Percentiles rank a stretch among this genome's conserved stretches.
Conservation (phyloP, 805 yeast species). For the Saccharomycopsis fermentans region DNA sequence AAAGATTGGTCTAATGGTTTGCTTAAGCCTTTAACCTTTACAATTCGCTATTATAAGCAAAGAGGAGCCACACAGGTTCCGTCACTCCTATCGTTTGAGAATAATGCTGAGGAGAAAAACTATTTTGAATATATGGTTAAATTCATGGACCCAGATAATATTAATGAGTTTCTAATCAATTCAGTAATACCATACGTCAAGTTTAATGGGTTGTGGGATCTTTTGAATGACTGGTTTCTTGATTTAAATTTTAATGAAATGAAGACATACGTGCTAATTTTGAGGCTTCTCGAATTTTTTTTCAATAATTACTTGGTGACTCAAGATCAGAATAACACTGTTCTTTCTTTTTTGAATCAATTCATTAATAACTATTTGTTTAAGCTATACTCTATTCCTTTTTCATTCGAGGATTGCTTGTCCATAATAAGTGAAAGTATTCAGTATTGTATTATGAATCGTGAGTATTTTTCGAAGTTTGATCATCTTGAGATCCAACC, state of each 20-base stretch:
- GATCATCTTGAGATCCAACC: not conserved
- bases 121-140: conserved; percentile 7
- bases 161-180: conserved; percentile 7
- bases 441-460: conserved; percentile 12
- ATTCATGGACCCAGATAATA: conserved; percentile 6
- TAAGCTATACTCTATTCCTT: conserved; percentile 10
- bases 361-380: conserved; percentile 9
- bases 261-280: conserved; percentile 8
- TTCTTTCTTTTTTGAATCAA: conserved; percentile 9
- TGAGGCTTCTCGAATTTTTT: conserved; percentile 13
- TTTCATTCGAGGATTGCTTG: conserved; percentile 10
- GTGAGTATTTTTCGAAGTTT: conserved; percentile 11
- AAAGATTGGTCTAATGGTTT: conserved; percentile 7
- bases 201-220: conserved; percentile 11
- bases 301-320: conserved; percentile 14
- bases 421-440: conserved; percentile 14
- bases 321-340: conserved; percentile 7
- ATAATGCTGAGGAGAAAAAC: not conserved
- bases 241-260: not conserved
- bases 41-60: conserved; percentile 2
- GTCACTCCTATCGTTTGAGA: conserved; percentile 6
- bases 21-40: conserved; percentile 9
- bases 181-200: conserved; percentile 12
- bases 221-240: conserved; percentile 13
- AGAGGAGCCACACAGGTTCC: conserved; percentile 3